Evolutionary conservation across 768 basidiomycete species (phyloP).

Genomic region (Strobilomyces echinocephalus): DNA sequence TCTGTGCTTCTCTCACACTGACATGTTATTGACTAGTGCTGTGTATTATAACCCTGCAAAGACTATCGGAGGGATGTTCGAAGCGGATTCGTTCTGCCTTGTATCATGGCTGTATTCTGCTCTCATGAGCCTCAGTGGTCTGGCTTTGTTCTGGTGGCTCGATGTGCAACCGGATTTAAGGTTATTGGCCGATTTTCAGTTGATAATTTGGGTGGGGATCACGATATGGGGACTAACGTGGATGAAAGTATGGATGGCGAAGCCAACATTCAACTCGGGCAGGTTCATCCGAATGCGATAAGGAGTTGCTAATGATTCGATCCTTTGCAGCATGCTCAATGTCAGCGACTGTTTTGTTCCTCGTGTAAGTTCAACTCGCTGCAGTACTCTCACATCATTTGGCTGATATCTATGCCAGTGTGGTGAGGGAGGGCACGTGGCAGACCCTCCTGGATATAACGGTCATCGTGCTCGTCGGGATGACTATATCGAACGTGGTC

Average conservation of each 20-base stretch:
- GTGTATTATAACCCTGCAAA: conserved; percentile 95
- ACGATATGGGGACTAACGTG: conserved; percentile 81
- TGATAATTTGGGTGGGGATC: conserved; percentile 78
- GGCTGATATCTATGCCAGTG: conserved; percentile 34
- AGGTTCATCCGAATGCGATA: conserved; percentile 8
- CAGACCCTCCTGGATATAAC: conserved; percentile 68
- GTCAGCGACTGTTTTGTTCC: conserved; percentile 77
- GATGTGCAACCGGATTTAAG: conserved; percentile 67
- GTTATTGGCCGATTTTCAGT: conserved; percentile 67
- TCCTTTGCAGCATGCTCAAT: conserved; percentile 65
- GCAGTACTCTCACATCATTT: neutral
- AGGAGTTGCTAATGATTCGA: neutral
- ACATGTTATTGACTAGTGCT: conserved; percentile 38
- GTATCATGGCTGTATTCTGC: conserved; percentile 66
- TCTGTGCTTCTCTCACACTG: neutral
- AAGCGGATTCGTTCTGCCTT: conserved; percentile 80
- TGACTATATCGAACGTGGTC: conserved; percentile 72
- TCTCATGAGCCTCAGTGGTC: conserved; percentile 67
- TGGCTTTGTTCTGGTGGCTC: conserved; percentile 77
- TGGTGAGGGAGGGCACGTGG: conserved; percentile 87
- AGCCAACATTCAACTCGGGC: conserved; percentile 89
- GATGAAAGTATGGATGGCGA: conserved; percentile 89
- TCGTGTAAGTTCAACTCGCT: conserved; percentile 53
- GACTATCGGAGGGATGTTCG: conserved; percentile 87
- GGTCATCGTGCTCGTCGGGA: conserved; percentile 74